Conservation (phyloP, 345 rosid genomes). For the Aegle marmelos region DNA sequence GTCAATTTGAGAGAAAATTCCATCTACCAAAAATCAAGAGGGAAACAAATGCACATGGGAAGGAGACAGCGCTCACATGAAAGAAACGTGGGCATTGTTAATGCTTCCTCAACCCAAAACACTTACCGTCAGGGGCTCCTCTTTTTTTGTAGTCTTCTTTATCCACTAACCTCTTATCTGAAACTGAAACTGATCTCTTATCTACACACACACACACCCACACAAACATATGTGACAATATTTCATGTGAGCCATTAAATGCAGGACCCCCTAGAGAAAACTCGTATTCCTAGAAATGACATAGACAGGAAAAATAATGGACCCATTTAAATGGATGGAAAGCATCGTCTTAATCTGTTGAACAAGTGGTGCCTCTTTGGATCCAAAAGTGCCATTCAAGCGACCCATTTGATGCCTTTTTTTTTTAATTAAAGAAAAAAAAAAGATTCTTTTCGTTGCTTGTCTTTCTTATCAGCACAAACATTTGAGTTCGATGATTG, state of each 20-base stretch:
- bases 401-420: background rate
- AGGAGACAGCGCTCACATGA: slow-evolving; percentile 35
- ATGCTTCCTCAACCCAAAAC: slow-evolving; percentile 5
- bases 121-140: background rate
- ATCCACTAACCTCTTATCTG: background rate
- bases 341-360: too few relatives aligned
- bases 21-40: background rate
- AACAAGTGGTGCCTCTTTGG: background rate
- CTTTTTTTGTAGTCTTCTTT: background rate
- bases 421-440: background rate
- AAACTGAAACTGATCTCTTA: too few relatives aligned
- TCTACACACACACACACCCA: too few relatives aligned
- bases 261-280: background rate
- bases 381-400: background rate
- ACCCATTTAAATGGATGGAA: background rate
- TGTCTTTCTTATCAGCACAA: slow-evolving; percentile 1
- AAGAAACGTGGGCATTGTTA: slow-evolving; percentile 27
- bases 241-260: background rate
- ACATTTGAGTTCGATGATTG: slow-evolving; percentile 9
- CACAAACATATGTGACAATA: too few relatives aligned
- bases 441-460: background rate
- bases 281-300: background rate
- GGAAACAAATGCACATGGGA: slow-evolving; percentile 39
- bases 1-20: background rate
- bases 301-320: background rate